A percentile compares a stretch with the other conserved stretches of the same genome.
Evolutionary conservation across 2,329 filamentous ascomycete genomes (phyloP).

Genomic region (Aspergillus sp.): DNA sequence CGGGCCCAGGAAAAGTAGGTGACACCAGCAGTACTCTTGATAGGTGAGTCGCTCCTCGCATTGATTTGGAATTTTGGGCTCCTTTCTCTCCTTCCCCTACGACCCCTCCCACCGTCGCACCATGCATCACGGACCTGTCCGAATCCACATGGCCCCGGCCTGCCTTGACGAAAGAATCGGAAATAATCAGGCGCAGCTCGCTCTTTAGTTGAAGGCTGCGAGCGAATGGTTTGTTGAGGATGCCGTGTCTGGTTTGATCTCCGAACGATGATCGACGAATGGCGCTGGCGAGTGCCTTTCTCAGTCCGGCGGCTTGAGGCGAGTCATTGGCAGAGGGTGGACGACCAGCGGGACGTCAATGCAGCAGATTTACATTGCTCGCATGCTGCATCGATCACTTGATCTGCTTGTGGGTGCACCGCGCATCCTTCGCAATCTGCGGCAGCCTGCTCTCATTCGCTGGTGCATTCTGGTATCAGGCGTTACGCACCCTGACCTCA

Average conservation of each 20-base stretch:
- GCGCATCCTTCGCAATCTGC: conserved; percentile 15
- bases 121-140: background rate
- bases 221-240: conserved; percentile 30
- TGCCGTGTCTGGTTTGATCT: conserved; percentile 26
- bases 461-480: conserved; percentile 16
- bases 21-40: conserved; percentile 76
- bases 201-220: conserved; percentile 7
- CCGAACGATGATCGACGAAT: conserved; percentile 34
- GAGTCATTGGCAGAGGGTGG: conserved; percentile 23
- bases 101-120: background rate
- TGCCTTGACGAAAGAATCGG: conserved; percentile 7
- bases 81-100: conserved; percentile 2
- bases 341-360: conserved; percentile 24
- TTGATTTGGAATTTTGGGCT: conserved; percentile 14
- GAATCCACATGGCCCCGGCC: conserved; percentile 2
- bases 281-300: conserved; percentile 24
- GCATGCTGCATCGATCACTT: conserved; percentile 63
- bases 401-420: conserved; percentile 41
- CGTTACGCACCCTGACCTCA: conserved; percentile 22
- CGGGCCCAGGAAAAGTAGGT: conserved; percentile 73
- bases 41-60: conserved; percentile 66
- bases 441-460: conserved; percentile 14
- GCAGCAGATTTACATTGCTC: conserved; percentile 41
- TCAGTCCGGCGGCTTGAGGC: conserved; percentile 12
- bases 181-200: conserved; percentile 7